Percentiles rank a stretch among this genome's conserved stretches.
Evolutionary conservation across 2,329 filamentous ascomycete species (phyloP).

Genomic region (Sphaerostilbella broomeana): DNA sequence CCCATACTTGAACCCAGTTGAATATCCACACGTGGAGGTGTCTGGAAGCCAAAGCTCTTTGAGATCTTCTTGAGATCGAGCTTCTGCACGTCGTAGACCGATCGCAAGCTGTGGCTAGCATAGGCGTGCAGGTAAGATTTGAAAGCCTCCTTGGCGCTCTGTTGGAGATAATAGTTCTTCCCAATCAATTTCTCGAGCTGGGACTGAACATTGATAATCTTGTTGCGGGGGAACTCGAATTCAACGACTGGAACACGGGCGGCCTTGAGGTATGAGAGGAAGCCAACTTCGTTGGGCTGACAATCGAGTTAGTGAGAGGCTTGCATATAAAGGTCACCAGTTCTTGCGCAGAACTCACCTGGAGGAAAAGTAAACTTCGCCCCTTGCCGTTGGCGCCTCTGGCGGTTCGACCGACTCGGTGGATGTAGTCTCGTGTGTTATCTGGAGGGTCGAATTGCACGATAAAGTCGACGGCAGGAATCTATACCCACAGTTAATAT

Average conservation of each 20-base stretch:
- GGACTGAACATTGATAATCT: constrained; percentile 83
- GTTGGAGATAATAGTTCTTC: constrained; percentile 96
- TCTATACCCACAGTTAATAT: constrained; percentile 37
- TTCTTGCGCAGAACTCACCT: neutral
- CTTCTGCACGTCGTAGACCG: constrained; percentile 72
- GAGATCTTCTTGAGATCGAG: constrained; percentile 78
- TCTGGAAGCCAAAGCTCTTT: constrained; percentile 74
- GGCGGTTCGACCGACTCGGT: constrained; percentile 91
- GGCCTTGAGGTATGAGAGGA: constrained; percentile 84
- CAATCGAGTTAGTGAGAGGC: neutral
- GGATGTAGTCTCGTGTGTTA: constrained; percentile 86
- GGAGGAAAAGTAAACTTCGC: constrained; percentile 84
- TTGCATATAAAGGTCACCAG: neutral
- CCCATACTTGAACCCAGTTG: constrained; percentile 74
- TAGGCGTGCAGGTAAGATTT: constrained; percentile 92
- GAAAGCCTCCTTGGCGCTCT: constrained; percentile 72
- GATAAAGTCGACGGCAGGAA: constrained; percentile 93
- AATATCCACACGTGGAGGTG: constrained; percentile 77
- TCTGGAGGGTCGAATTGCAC: constrained; percentile 93
- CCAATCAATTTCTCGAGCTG: constrained; percentile 91
- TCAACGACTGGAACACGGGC: constrained; percentile 90
- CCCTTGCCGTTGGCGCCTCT: constrained; percentile 78
- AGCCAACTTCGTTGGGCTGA: constrained; percentile 81
- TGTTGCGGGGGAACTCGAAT: constrained; percentile 89
- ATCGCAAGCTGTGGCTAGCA: constrained; percentile 59